A percentile compares a stretch with the other conserved stretches of the same genome.
These are phyloP conservation scores for Chaetomidium leptoderma DNA, from an alignment of 495 filamentous ascomycete species.

Conservation along the genomic window DNA sequence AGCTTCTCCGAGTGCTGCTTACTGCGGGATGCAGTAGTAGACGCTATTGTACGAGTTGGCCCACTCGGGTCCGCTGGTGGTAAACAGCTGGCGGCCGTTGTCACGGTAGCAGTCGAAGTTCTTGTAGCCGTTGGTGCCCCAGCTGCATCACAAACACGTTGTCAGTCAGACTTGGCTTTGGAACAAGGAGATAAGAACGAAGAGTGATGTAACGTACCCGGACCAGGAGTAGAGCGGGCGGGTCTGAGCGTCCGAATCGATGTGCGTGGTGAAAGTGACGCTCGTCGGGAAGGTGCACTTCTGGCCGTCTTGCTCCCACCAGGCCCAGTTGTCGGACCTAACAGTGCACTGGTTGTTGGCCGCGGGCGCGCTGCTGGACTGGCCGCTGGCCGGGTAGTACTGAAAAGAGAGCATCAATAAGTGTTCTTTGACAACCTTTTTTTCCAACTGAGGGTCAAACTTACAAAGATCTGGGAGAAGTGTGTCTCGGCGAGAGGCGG, in stretches of 20 bases:
- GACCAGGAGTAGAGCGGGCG: conserved; percentile 7
- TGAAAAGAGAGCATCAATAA: neutral
- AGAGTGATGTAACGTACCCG: neutral
- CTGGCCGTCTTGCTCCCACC: conserved; percentile 3
- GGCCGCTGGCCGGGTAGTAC: conserved; percentile 5
- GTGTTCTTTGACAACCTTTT: too few relatives aligned
- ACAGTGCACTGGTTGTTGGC: neutral
- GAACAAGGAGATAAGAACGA: neutral
- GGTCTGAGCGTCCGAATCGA: conserved; percentile 1
- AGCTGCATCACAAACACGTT: neutral
- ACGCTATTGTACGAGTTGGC: neutral
- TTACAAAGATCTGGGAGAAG: neutral
- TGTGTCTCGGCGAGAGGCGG: neutral
- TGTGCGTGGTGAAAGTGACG: neutral
- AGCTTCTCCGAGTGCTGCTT: too few relatives aligned
- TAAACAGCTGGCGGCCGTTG: conserved; percentile 7
- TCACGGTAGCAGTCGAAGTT: conserved; percentile 7
- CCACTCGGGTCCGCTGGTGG: neutral
- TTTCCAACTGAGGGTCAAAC: neutral
- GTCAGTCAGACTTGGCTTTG: neutral
- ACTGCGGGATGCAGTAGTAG: conserved; percentile 9
- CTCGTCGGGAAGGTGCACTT: neutral
- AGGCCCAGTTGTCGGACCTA: neutral
- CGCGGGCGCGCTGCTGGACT: neutral
- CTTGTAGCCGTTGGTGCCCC: conserved; percentile 10